Base-by-base conservation (phyloP, 2,329 filamentous ascomycete genomes). In the Epicoccum nigrum region DNA sequence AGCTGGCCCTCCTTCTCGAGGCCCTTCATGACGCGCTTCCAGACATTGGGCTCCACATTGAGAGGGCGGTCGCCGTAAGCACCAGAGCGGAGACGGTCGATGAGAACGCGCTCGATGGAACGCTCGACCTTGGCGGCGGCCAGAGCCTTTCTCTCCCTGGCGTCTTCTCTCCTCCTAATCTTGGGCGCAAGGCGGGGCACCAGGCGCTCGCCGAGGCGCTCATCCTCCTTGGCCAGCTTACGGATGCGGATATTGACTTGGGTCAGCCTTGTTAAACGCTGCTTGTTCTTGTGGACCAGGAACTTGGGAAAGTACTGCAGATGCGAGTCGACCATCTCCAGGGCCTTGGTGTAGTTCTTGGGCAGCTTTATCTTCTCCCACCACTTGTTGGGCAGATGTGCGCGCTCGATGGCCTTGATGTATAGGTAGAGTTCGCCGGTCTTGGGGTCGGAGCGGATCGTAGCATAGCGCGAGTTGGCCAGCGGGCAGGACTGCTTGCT, bases 361-460 rank as follows among this genome's bases (percentile, higher is more conserved):
- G 90, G 91, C 27, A 99, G 81, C 70, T 92, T 90, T 71, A 97
- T 91, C 63, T 88, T 86, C 77, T 97, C 92, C 94, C 94, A 99
- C 78, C 93, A 86, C 76, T 96, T 95, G 52, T 85, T 87, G 1
- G 93, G 94, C 76, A 93, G 60, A 50, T 84, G 74, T 92, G 93
- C 11, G 15, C 70, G 88, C 83, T 56, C 94, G 37, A 69, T 65
- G n/a, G 89, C 79, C 80, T 97, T 97, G 83, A 96, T 96, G 82
- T 96, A 97, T 50, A 97, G 86, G 77, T 97, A 97, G 57, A 97
- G 83, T 7, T 85, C 86, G 57, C 90, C 89, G 45, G 90, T 92
- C 55, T 86, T 78, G 7, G 92, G 88, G 68, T 95, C 86, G 45
- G 89, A 85, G 60, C 93, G 88, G 55, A 97, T 86, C 7, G 93